These are phyloP conservation scores for Phytopythium ostracodes DNA, from an alignment of 352 stramenopile genomes.

Conservation along the genomic window DNA sequence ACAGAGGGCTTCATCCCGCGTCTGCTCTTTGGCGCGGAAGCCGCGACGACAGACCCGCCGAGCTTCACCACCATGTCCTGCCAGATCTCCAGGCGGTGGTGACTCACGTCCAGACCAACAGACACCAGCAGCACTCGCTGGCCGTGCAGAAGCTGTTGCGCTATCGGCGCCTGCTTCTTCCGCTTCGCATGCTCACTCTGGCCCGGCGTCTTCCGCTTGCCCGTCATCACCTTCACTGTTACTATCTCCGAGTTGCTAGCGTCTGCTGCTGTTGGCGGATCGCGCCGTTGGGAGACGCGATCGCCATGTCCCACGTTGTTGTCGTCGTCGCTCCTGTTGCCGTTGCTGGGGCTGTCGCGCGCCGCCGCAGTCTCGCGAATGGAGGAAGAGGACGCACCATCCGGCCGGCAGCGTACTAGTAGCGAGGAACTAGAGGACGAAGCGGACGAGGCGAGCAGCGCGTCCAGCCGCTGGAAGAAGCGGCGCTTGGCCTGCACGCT, in stretches of 20 bases:
- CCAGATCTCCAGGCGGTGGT: slow-evolving; percentile 62
- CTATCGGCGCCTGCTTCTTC: slow-evolving; percentile 15
- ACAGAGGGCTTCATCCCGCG: slow-evolving; percentile 6
- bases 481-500: slow-evolving; percentile 30
- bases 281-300: background rate
- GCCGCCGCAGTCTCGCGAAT: slow-evolving; percentile 8
- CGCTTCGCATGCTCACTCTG: slow-evolving; percentile 2
- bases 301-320: background rate
- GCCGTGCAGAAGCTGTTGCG: slow-evolving; percentile 14
- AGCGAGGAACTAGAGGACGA: background rate
- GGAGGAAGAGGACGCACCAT: background rate
- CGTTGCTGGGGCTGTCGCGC: background rate
- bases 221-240: background rate
- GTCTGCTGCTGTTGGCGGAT: background rate
- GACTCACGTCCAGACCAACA: slow-evolving; percentile 57
- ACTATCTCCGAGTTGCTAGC: too few species aligned
- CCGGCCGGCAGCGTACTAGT: slow-evolving; percentile 1
- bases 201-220: slow-evolving; percentile 8
- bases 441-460: slow-evolving; percentile 16
- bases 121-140: slow-evolving; percentile 49
- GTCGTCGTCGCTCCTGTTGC: background rate
- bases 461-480: slow-evolving; percentile 47
- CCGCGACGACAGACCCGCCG: slow-evolving; percentile 34
- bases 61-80: slow-evolving; percentile 49
- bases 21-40: background rate